phyloP scores from a whole-genome alignment of 2,329 filamentous ascomycete species.

The Cryphonectria nitschkei region DNA sequence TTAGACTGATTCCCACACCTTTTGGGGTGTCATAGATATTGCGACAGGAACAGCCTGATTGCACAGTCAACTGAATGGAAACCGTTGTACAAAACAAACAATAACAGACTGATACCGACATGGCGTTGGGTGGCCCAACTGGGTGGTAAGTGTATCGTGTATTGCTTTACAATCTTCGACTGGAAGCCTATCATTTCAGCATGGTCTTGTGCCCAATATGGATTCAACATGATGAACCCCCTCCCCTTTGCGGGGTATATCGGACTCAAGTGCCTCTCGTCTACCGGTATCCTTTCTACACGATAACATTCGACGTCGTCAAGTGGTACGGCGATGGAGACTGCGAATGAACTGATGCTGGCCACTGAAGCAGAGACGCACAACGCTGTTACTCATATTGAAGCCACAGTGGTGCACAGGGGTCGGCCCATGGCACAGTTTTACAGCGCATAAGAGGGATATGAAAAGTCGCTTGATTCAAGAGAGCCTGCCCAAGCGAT shows the following conservation, averaged over 20 bases:
- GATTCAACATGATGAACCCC: too few species aligned
- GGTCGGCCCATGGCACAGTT: neutral
- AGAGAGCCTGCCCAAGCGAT: neutral
- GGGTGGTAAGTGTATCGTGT: too few species aligned
- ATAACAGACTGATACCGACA: neutral
- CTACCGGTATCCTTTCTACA: neutral
- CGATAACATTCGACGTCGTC: neutral
- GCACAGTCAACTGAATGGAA: slow-evolving; percentile 23
- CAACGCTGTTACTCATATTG: neutral
- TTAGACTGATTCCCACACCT: slow-evolving; percentile 36
- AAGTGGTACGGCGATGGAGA: neutral
- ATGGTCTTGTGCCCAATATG: neutral
- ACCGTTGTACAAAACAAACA: slow-evolving; percentile 27
- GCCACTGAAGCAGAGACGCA: neutral
- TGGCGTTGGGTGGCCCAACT: neutral
- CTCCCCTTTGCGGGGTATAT: too few species aligned
- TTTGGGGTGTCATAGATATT: slow-evolving; percentile 32
- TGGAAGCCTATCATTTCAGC: neutral
- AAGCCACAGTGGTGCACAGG: neutral
- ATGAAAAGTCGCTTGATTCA: neutral
- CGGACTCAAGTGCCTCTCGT: neutral
- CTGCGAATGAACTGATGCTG: neutral
- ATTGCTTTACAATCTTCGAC: neutral
- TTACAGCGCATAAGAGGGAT: neutral
- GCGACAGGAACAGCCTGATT: slow-evolving; percentile 23